Percentiles rank a stretch among this genome's conserved stretches.
Evolutionary conservation across 768 basidiomycete genomes (phyloP).

Genomic region (Boletus vinaceobasis): DNA sequence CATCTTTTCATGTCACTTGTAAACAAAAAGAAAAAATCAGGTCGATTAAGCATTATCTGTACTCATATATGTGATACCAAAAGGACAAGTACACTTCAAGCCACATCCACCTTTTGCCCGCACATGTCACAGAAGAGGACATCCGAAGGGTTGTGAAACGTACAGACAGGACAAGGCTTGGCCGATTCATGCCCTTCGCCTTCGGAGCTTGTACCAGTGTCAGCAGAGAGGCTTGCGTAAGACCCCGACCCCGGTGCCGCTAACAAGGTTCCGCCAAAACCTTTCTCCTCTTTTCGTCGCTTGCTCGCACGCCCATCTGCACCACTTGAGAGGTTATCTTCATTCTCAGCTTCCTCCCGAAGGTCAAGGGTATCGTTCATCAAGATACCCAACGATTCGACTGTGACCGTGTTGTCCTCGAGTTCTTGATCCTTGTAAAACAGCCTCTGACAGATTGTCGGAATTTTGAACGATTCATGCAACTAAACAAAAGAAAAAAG

Average conservation of each 20-base stretch:
- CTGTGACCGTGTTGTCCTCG: constrained; percentile 50
- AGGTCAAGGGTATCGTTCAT: constrained; percentile 67
- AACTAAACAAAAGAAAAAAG: constrained; percentile 39
- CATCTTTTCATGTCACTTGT: constrained; percentile 19
- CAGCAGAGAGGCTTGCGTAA: constrained; percentile 28
- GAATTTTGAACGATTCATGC: constrained; percentile 58
- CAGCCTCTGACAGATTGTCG: constrained; percentile 74
- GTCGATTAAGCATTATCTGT: constrained; percentile 35
- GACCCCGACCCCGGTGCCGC: constrained; percentile 36
- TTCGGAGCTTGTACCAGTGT: constrained; percentile 35
- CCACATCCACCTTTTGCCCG: constrained; percentile 29
- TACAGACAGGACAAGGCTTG: constrained; percentile 56
- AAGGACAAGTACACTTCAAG: constrained; percentile 19
- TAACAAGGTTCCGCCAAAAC: constrained; percentile 73
- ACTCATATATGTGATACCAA: constrained; percentile 32
- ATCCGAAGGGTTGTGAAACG: constrained; percentile 50
- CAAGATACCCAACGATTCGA: constrained; percentile 54
- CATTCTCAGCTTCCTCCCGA: constrained; percentile 57
- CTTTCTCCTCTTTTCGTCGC: constrained; percentile 54
- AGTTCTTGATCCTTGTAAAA: constrained; percentile 63
- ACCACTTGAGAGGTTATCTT: constrained; percentile 50
- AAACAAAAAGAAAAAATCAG: constrained; percentile 17
- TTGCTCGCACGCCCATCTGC: constrained; percentile 42
- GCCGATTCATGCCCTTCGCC: constrained; percentile 26
- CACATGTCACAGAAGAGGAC: constrained; percentile 46